Percentiles rank a stretch among this genome's conserved stretches.
Evolutionary conservation across 2,329 filamentous ascomycete genomes (phyloP).

Genomic region (Hypoxylon sp.): DNA sequence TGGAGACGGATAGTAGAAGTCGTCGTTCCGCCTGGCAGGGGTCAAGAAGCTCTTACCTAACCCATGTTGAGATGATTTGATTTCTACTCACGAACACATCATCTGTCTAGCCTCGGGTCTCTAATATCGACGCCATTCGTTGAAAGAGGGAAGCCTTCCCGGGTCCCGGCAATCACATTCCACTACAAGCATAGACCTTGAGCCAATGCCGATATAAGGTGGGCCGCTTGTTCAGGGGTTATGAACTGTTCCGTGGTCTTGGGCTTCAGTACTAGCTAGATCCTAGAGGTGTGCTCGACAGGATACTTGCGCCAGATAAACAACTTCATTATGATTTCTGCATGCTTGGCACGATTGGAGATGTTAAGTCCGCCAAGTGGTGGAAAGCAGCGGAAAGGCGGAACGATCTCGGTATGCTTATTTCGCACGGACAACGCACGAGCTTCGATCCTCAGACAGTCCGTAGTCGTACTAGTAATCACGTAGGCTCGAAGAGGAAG

Average conservation of each 20-base stretch:
- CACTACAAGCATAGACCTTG: constrained; percentile 3
- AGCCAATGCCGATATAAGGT: constrained; percentile 21
- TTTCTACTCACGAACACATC: constrained; percentile 13
- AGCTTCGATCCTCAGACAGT: constrained; percentile 19
- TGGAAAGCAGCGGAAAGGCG: constrained; percentile 42
- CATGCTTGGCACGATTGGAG: constrained; percentile 35
- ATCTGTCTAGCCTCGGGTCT: constrained; percentile 6
- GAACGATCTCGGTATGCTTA: constrained; percentile 34
- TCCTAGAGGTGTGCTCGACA: constrained; percentile 3
- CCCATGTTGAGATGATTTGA: constrained; percentile 16
- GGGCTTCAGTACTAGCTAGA: constrained; percentile 32
- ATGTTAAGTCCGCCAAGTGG: constrained; percentile 31
- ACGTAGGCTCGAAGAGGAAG: constrained; percentile 47
- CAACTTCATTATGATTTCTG: constrained; percentile 13
- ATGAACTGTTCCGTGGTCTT: constrained; percentile 28
- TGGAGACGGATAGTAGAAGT: not conserved
- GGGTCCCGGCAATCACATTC: constrained; percentile 13
- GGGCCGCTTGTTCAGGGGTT: constrained; percentile 10
- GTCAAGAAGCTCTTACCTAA: constrained; percentile 2
- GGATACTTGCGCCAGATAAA: constrained; percentile 7
- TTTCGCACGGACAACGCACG: constrained; percentile 27
- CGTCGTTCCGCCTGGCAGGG: constrained; percentile 4
- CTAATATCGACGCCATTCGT: constrained; percentile 10
- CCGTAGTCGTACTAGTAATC: constrained; percentile 46
- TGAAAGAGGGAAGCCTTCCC: constrained; percentile 7